These are phyloP conservation scores for Halteria grandinella DNA, from an alignment of 73 alveolate genomes.

Conservation along the genomic window DNA sequence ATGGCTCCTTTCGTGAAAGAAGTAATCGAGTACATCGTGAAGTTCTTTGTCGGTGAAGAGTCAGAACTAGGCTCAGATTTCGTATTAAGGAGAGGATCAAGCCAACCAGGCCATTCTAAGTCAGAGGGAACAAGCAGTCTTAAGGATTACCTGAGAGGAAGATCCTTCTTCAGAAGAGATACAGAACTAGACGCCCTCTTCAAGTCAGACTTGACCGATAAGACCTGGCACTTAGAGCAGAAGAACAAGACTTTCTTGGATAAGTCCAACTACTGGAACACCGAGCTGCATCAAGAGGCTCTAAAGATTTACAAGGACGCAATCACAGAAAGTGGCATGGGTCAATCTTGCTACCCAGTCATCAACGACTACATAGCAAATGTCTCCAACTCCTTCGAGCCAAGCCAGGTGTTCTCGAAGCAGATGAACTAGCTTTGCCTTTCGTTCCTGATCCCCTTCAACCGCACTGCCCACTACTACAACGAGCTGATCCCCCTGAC, in stretches of 20 bases:
- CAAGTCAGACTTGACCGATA: constrained; percentile 80
- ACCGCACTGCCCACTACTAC: constrained; percentile 50
- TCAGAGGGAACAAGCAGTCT: constrained; percentile 23
- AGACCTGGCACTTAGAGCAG: constrained; percentile 67
- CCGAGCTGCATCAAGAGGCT: constrained; percentile 77
- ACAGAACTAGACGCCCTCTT: constrained; percentile 68
- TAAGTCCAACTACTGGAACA: constrained; percentile 76
- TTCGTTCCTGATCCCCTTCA: constrained; percentile 57
- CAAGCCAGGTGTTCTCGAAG: constrained; percentile 46
- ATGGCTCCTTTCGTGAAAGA: constrained; percentile 85
- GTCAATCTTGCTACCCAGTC: constrained; percentile 77
- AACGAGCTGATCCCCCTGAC: constrained; percentile 58
- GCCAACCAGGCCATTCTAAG: no score
- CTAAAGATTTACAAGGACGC: constrained; percentile 77
- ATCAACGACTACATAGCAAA: constrained; percentile 77
- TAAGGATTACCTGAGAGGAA: constrained; percentile 74
- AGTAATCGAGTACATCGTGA: constrained; percentile 75
- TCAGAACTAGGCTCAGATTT: constrained; percentile 71
- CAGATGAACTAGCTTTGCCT: constrained; percentile 44
- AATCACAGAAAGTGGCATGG: constrained; percentile 85
- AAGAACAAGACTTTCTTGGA: constrained; percentile 77
- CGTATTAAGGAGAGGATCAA: constrained; percentile 44
- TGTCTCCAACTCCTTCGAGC: constrained; percentile 54
- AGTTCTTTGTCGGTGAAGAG: constrained; percentile 88
- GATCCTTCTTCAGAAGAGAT: constrained; percentile 86